Conservation (phyloP, 306 rosid genomes). For the Lablab purpureus region DNA sequence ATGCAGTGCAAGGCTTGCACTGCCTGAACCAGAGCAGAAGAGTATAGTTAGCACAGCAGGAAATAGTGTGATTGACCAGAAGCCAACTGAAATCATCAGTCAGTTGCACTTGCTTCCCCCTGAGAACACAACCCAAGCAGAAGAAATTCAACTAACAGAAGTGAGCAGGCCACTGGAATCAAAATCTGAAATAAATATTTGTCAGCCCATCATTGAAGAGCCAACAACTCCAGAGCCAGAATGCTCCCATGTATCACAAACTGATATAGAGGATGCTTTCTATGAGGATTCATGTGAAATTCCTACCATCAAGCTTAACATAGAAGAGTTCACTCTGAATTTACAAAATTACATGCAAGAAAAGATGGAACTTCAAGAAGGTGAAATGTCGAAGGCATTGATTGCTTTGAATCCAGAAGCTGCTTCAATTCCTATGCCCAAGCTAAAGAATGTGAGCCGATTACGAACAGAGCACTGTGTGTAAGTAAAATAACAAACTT, state of each 20-base stretch:
- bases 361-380: constrained; percentile 90
- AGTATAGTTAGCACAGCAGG: constrained; percentile 66
- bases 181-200: constrained; percentile 50
- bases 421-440: constrained; percentile 86
- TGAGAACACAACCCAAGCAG: constrained; percentile 56
- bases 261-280: constrained; percentile 82
- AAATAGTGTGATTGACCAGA: constrained; percentile 51
- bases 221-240: constrained; percentile 94
- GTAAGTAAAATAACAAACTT: constrained; percentile 65
- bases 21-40: constrained; percentile 92
- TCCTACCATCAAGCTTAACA: constrained; percentile 83
- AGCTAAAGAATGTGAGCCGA: constrained; percentile 85
- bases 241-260: constrained; percentile 51
- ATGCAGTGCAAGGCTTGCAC: constrained; percentile 97
- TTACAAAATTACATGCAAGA: constrained; percentile 84
- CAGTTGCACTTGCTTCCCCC: constrained; percentile 67
- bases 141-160: constrained; percentile 59
- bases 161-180: constrained; percentile 48
- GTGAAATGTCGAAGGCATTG: constrained; percentile 90
- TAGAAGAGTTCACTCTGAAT: constrained; percentile 82
- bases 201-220: constrained; percentile 96
- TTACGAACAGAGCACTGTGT: constrained; percentile 96
- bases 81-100: constrained; percentile 47
- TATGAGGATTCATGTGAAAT: constrained; percentile 74
- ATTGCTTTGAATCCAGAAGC: constrained; percentile 80